Evolutionary conservation across 768 basidiomycete species (phyloP), one percentile per base, ranked within the genome.

Genomic region (Lentinula lateritia): DNA sequence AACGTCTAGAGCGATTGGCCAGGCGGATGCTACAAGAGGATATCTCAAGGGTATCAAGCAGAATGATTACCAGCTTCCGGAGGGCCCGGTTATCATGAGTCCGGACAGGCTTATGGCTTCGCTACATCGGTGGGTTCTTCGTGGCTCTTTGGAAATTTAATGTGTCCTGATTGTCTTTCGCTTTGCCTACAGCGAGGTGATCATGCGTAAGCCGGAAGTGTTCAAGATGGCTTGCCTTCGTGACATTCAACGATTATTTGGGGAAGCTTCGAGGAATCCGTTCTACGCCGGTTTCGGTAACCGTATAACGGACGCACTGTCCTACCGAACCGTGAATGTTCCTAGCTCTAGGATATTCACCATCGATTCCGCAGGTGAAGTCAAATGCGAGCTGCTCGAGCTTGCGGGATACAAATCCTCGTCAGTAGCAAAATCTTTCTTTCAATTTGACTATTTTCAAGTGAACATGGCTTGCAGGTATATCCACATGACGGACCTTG

Each of bases 151-250:
- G 8, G 15, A 18, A 5, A 20, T n/a, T 15, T 6, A 35, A 16
- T 60, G 9, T 50, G 9, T 50, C 5, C 32, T 10, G 4, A 18
- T 6, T n/a, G 28, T 10, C n/a, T 16, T 34, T 7, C 32, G 45
- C 50, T 12, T 18, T 36, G 16, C 1, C 2, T 23, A 15, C 67
- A 97, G 95, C 4, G 97, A 99, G 75, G 96, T 99, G 15, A 96
- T 99, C 69, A 92, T 98, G 90, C 89, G 95, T 41, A 98, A 98
- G 73, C 97, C 97, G 0, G 97, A 99, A 70, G 84, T 98, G n/a
- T 99, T 99, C 83, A 99, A 99, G 77, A 99, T 99, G 97, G 95
- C 96, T 1, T 98, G 95, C 75, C 76, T 98, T 62, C 83, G 95
- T 46, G 97, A 98, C 74, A 96, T 98, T 58, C 92, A 92, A 65